Conservation (phyloP, 768 basidiomycete species). For the Agaricus bisporus region DNA sequence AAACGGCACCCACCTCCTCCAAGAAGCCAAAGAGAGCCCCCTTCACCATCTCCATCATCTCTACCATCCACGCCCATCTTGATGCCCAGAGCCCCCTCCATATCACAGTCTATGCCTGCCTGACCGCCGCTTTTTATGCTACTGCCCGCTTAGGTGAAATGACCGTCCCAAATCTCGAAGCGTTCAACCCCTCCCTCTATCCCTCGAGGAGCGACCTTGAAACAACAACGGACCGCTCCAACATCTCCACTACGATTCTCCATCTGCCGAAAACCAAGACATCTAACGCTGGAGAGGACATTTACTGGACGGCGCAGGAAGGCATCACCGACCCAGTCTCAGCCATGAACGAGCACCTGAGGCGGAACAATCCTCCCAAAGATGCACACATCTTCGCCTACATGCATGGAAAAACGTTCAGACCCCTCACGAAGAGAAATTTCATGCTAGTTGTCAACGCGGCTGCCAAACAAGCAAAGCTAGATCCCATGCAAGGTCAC, state of each 20-base stretch:
- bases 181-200: constrained; percentile 14
- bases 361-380: constrained; percentile 16
- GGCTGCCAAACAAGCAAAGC: constrained; percentile 11
- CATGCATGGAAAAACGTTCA: background rate
- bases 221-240: background rate
- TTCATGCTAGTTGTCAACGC: constrained; percentile 17
- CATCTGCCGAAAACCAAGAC: constrained; percentile 5
- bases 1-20: constrained; percentile 11
- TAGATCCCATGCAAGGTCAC: constrained; percentile 17
- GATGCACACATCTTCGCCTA: constrained; percentile 14
- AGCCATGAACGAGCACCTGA: constrained; percentile 18
- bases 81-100: constrained; percentile 15
- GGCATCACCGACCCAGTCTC: constrained; percentile 14
- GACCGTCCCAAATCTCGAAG: constrained; percentile 12
- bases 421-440: constrained; percentile 20
- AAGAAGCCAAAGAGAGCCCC: constrained; percentile 12
- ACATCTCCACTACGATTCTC: constrained; percentile 1
- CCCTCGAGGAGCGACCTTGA: constrained; percentile 11
- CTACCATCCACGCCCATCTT: constrained; percentile 9
- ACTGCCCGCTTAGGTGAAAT: constrained; percentile 18
- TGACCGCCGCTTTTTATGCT: constrained; percentile 19
- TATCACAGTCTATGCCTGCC: constrained; percentile 22
- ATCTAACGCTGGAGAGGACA: background rate
- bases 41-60: constrained; percentile 11
- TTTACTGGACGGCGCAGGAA: constrained; percentile 13